A percentile compares a stretch with the other conserved stretches of the same genome.
These are phyloP conservation scores for Obba rivulosa DNA, from an alignment of 768 basidiomycete genomes.

Conservation along the genomic window DNA sequence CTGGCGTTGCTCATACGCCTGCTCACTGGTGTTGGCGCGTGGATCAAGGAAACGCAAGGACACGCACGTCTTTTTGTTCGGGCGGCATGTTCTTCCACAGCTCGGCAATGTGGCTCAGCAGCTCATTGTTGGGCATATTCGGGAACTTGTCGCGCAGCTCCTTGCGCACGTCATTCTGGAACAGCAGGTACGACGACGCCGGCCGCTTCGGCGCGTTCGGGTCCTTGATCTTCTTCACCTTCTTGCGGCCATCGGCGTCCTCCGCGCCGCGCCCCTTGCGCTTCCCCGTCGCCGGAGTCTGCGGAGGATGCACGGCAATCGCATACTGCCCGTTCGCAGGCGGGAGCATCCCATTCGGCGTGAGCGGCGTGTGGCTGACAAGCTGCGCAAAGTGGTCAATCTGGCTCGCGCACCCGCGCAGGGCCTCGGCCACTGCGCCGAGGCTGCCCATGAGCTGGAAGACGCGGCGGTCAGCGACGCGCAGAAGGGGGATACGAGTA, in stretches of 20 bases:
- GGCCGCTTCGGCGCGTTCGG: slow-evolving; percentile 95
- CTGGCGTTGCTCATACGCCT: slow-evolving; percentile 54
- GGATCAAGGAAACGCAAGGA: not conserved
- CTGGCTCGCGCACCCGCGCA: slow-evolving; percentile 57
- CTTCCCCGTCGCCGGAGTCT: slow-evolving; percentile 37
- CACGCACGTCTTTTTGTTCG: slow-evolving; percentile 69
- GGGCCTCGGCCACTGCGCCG: slow-evolving; percentile 49
- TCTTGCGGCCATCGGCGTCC: slow-evolving; percentile 33
- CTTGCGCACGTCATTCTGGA: slow-evolving; percentile 86
- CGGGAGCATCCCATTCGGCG: not conserved
- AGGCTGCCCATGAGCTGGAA: slow-evolving; percentile 52
- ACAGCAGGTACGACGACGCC: slow-evolving; percentile 87
- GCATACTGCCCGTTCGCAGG: slow-evolving; percentile 15
- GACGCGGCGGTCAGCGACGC: slow-evolving; percentile 5
- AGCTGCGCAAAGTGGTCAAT: slow-evolving; percentile 56
- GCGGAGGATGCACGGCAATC: slow-evolving; percentile 5
- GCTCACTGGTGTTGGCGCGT: not conserved
- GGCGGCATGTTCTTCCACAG: slow-evolving; percentile 67
- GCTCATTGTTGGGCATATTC: slow-evolving; percentile 60
- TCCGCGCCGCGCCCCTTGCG: slow-evolving; percentile 35
- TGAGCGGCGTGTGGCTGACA: slow-evolving; percentile 31
- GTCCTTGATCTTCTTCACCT: slow-evolving; percentile 69
- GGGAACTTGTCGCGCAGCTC: slow-evolving; percentile 64
- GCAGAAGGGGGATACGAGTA: not conserved
- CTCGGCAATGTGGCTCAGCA: slow-evolving; percentile 65